Evolutionary conservation across 1,139 yeast species (phyloP), one percentile per base, ranked within the genome.

Genomic region (Debaryomyces sp.): DNA sequence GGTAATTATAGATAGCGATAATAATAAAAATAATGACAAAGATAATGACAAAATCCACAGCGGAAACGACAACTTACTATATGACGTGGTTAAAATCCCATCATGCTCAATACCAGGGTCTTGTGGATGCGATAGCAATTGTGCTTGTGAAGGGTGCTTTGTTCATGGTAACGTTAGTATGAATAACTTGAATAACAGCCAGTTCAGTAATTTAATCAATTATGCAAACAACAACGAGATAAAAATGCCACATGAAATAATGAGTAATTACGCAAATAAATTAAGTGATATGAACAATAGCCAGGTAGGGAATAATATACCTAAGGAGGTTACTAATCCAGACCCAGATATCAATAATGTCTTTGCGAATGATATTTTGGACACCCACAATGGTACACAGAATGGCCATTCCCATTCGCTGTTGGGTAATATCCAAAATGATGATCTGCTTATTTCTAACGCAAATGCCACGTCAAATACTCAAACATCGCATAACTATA

Each of bases 81-180:
- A 55, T 54, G 67, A 67, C 50, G 62, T 70, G 32, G 63, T 68
- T 10, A 58, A 64, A 29, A 62, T 69, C 30, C 66, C 73, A 32
- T 61, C 80, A 5, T 76, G 83, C 55, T 70, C 81, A 1, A 67
- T 77, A 15, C 78, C 80, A 0, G 84, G 83, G 0, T 65, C 81
- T 0, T 81, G 85, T 59, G 58, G 69, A 32, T 81, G 85, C 61
- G 77, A 68, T 15, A 76, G 68, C 21, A 61, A 66, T 24, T 81
- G 85, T 61, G 45, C 61, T 4, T 81, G 85, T 62, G 74, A 64
- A 15, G 78, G 74, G 1, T 81, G 85, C 56, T 59, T 66, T 24
- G 77, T 70, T 0, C 85, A 81, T 59, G 71, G 71, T 18, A 71
- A 67, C 46, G 44, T 60, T 6, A 48, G 29, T 18, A 9, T 26